These are phyloP conservation scores for Elaphomyces granulatus DNA, from an alignment of 495 filamentous ascomycete species.

Conservation along the genomic window DNA sequence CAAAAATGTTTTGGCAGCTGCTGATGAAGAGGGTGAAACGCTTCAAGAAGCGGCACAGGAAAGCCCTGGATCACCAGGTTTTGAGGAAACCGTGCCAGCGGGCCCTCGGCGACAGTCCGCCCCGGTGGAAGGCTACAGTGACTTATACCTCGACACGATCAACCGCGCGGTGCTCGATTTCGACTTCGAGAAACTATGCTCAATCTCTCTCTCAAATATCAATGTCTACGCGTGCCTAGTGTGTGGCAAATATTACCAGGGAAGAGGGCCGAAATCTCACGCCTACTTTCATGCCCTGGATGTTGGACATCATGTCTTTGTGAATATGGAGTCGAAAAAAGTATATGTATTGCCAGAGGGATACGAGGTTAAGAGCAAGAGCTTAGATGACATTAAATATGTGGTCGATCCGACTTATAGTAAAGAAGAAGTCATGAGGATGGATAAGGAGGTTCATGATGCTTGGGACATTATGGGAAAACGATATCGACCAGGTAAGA, in stretches of 20 bases:
- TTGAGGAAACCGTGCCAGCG: conserved; percentile 27
- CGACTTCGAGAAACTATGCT: conserved; percentile 98
- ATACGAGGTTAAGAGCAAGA: conserved; percentile 92
- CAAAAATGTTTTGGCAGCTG: conserved; percentile 23
- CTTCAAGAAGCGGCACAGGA: conserved; percentile 26
- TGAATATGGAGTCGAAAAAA: conserved; percentile 92
- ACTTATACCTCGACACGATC: conserved; percentile 97
- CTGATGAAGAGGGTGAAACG: conserved; percentile 27
- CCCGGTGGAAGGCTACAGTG: conserved; percentile 78
- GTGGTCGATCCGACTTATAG: conserved; percentile 85
- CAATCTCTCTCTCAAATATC: conserved; percentile 87
- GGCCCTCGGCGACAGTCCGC: conserved; percentile 49
- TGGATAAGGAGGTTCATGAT: conserved; percentile 63
- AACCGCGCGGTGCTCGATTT: conserved; percentile 78
- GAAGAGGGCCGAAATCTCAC: conserved; percentile 81
- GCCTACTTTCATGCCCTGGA: conserved; percentile 98
- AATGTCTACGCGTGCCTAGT: conserved; percentile 98
- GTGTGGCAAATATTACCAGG: conserved; percentile 96
- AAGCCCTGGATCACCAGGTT: conserved; percentile 17
- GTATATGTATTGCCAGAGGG: conserved; percentile 95
- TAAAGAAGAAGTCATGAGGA: conserved; percentile 57
- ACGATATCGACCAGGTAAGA: conserved; percentile 68
- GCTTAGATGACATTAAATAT: conserved; percentile 96
- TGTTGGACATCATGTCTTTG: conserved; percentile 86
- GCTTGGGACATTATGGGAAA: conserved; percentile 68